A percentile compares a stretch with the other conserved stretches of the same genome.
phyloP scores from a whole-genome alignment of 2,329 filamentous ascomycete genomes.

The Pleochaeta shiraiana region DNA sequence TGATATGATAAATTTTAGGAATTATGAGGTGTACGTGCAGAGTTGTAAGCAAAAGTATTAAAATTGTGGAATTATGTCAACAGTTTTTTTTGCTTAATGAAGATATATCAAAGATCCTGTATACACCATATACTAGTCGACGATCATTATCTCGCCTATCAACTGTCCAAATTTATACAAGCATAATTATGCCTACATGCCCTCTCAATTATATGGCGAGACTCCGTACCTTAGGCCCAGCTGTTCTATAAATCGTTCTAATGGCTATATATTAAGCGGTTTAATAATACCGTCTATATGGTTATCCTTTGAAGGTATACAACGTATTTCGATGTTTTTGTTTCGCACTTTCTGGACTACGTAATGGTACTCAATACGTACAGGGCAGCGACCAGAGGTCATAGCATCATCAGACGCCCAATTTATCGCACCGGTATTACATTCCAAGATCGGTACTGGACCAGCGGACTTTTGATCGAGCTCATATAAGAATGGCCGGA shows the following conservation, averaged over 20 bases:
- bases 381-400: background rate
- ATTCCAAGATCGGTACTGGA: background rate
- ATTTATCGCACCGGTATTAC: background rate
- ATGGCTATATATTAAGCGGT: background rate
- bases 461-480: background rate
- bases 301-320: background rate
- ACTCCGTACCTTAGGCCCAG: background rate
- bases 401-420: background rate
- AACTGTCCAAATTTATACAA: background rate
- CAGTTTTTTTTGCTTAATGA: no score
- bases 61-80: no score
- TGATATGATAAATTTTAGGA: no score
- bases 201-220: background rate
- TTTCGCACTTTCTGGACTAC: background rate
- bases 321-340: background rate
- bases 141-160: no score
- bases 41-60: no score
- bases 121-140: no score
- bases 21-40: no score
- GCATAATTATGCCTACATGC: no score
- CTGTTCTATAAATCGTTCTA: background rate
- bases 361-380: background rate
- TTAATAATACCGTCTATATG: background rate
- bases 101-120: no score
- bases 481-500: background rate